These are phyloP conservation scores for Aspergillus sclerotiicarbonarius DNA, from an alignment of 495 filamentous ascomycete genomes.

Conservation along the genomic window DNA sequence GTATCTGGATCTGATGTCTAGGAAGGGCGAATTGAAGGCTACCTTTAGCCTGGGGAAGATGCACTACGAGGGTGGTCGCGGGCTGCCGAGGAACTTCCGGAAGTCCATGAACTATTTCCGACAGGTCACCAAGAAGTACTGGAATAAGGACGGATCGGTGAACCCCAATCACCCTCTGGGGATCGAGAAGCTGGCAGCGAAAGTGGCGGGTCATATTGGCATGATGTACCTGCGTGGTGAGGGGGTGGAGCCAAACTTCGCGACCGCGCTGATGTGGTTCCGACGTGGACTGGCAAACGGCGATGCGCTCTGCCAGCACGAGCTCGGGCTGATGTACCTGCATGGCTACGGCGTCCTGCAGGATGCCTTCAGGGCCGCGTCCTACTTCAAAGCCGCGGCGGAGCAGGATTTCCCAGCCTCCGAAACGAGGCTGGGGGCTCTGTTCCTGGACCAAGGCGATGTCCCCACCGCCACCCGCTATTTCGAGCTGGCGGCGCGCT, in stretches of 20 bases:
- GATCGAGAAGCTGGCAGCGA: conserved; percentile 83
- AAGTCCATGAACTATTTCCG: conserved; percentile 81
- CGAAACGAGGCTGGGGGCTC: conserved; percentile 76
- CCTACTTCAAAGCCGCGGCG: conserved; percentile 78
- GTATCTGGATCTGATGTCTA: conserved; percentile 89
- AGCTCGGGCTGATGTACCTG: conserved; percentile 82
- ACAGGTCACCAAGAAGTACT: conserved; percentile 79
- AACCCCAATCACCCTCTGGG: conserved; percentile 48
- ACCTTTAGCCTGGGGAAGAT: conserved; percentile 85
- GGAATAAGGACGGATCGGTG: conserved; percentile 71
- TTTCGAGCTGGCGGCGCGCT: conserved; percentile 88
- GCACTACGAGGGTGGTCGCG: conserved; percentile 84
- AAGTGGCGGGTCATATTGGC: conserved; percentile 87
- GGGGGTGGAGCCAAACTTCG: conserved; percentile 76
- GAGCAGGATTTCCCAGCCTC: conserved; percentile 82
- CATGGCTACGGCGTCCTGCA: conserved; percentile 76
- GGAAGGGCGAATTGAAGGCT: conserved; percentile 89
- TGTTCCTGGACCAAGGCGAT: conserved; percentile 90
- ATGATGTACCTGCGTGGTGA: conserved; percentile 93
- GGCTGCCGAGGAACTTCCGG: conserved; percentile 67
- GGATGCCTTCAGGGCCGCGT: conserved; percentile 70
- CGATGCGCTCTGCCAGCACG: conserved; percentile 83
- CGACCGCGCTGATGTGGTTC: conserved; percentile 81
- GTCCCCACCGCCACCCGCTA: conserved; percentile 73
- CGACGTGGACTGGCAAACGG: conserved; percentile 73